These are phyloP conservation scores for Ustilago curta DNA, from an alignment of 1,284 basidiomycete species.

Conservation along the genomic window DNA sequence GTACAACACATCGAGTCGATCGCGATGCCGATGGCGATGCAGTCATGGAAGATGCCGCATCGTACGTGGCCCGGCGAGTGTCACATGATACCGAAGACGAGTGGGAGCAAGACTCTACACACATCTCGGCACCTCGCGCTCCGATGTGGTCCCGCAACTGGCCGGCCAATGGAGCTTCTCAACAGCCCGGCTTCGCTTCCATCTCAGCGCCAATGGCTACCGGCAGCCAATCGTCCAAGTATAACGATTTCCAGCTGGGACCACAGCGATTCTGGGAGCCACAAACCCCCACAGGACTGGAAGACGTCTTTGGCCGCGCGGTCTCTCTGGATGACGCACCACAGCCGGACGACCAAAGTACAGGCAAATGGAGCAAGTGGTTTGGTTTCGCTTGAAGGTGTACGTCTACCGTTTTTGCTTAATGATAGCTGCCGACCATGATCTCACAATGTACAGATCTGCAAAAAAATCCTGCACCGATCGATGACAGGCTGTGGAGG, in stretches of 20 bases:
- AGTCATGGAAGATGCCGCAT: constrained; percentile 39
- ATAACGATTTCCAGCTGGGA: constrained; percentile 46
- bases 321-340: constrained; percentile 35
- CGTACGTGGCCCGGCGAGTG: constrained; percentile 18
- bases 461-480: not conserved
- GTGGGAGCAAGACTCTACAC: constrained; percentile 6
- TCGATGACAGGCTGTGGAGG: constrained; percentile 2
- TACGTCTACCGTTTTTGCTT: not conserved
- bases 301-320: constrained; percentile 55
- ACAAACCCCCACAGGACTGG: constrained; percentile 54
- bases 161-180: not conserved
- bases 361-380: constrained; percentile 42
- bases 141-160: constrained; percentile 8
- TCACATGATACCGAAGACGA: constrained; percentile 29
- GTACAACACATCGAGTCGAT: not conserved
- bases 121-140: not conserved
- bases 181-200: not conserved
- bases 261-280: constrained; percentile 59
- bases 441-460: constrained; percentile 1
- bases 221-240: constrained; percentile 2
- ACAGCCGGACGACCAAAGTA: not conserved
- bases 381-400: constrained; percentile 30
- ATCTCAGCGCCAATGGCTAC: not conserved
- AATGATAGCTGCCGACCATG: not conserved
- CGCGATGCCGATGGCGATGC: constrained; percentile 41